Percentiles rank a stretch among this genome's conserved stretches.
Evolutionary conservation across 2,329 filamentous ascomycete species (phyloP).

Genomic region (Pseudocercospora cruenta): DNA sequence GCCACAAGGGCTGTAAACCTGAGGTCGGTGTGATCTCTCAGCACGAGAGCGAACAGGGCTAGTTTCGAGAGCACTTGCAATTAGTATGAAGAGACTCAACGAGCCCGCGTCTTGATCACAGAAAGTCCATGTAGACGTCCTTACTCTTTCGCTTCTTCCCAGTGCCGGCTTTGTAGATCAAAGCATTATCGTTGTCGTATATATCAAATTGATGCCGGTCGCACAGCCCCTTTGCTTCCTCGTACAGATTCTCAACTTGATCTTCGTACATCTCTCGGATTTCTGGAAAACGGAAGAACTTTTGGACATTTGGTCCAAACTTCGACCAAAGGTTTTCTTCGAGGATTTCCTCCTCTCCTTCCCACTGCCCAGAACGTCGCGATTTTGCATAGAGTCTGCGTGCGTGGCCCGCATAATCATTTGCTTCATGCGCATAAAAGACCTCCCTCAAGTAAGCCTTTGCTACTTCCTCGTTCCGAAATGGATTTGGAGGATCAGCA

Average conservation of each 20-base stretch:
- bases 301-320: conserved; percentile 15
- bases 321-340: conserved; percentile 3
- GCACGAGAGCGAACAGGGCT: background rate
- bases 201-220: conserved; percentile 36
- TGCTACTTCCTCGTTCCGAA: conserved; percentile 28
- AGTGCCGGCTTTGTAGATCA: conserved; percentile 32
- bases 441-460: conserved; percentile 29
- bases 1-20: background rate
- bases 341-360: conserved; percentile 18
- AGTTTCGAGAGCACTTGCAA: background rate
- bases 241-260: conserved; percentile 27
- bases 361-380: conserved; percentile 5
- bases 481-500: conserved; percentile 29
- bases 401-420: conserved; percentile 6
- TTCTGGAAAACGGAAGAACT: conserved; percentile 30
- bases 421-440: conserved; percentile 30
- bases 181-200: conserved; percentile 26
- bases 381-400: background rate
- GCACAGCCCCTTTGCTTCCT: conserved; percentile 34
- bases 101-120: background rate
- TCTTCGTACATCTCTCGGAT: conserved; percentile 35
- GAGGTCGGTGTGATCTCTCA: background rate
- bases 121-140: background rate
- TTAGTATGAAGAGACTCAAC: background rate
- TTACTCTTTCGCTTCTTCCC: conserved; percentile 11